Evolutionary conservation across 257 asterid genomes (phyloP).

Genomic region (Nicotiana tomentosiformis): DNA sequence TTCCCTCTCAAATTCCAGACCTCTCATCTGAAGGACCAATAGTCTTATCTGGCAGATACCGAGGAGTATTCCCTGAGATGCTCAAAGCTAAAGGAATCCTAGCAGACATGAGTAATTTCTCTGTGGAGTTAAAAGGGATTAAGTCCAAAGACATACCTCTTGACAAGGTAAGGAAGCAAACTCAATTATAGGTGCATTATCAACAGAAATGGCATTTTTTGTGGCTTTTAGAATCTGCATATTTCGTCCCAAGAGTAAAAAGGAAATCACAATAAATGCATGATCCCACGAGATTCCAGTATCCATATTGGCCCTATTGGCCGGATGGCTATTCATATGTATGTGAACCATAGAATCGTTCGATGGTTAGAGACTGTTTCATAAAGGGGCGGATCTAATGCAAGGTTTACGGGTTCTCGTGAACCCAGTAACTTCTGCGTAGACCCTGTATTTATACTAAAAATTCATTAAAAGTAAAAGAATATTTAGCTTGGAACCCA

Average conservation of each 20-base stretch:
- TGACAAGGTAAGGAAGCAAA: slow-evolving; percentile 49
- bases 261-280: neutral
- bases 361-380: neutral
- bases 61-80: slow-evolving; percentile 62
- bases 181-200: slow-evolving; percentile 9
- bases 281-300: neutral
- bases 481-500: too few relatives aligned
- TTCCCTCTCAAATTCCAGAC: slow-evolving; percentile 77
- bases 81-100: slow-evolving; percentile 53
- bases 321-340: neutral
- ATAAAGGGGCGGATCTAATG: too few relatives aligned
- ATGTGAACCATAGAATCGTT: neutral
- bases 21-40: slow-evolving; percentile 71
- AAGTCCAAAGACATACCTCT: slow-evolving; percentile 61
- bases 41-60: slow-evolving; percentile 82
- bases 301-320: neutral
- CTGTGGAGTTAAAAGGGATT: slow-evolving; percentile 54
- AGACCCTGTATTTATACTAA: too few relatives aligned
- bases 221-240: neutral
- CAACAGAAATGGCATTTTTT: neutral
- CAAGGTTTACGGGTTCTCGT: too few relatives aligned
- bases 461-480: too few relatives aligned
- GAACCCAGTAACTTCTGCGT: too few relatives aligned
- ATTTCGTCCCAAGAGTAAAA: neutral
- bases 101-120: slow-evolving; percentile 49